Base-by-base conservation (phyloP, 2,329 filamentous ascomycete species). In the Phialophora macrospora region DNA sequence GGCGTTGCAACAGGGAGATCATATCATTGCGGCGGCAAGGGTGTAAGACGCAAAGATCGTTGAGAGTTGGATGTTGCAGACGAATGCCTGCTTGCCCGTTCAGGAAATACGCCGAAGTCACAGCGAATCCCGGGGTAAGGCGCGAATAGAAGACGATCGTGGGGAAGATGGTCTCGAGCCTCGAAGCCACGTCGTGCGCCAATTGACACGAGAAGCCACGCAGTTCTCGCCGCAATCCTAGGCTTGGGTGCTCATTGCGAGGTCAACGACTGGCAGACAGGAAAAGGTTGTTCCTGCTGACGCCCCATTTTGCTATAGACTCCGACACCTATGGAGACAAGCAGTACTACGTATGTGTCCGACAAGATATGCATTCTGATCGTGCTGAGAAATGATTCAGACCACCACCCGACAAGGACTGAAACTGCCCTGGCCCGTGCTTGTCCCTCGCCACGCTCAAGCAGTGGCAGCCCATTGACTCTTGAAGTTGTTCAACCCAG, bases 401-500 rank as follows among this genome's bases (percentile, higher is more conserved):
- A 32, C 3, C 7, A 44, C 38, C 38, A 44, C 56, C 34, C 26
- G 17, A 51, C 48, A 28, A 11, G 24, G 2, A 9, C 26, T 11
- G 20, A 26, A 51, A 12, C 48, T 22, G 14, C 22, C 46, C 4
- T 44, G 38, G 26, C 48, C 48, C 48, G 20, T 20, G 24, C 20
- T 26, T 26, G 3, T 51, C 22, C 20, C 24, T 28, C 2, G 22
- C 22, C 20, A 51, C 52, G 14, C 41, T 67, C 56, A 69, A 61
- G 68, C 76, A 44, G 78, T 81, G 14, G 74, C 76, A 63, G 73
- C 77, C 83, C 82, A 85, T 12, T 77, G 64, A 70, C 80, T 79
- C 65, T 74, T 75, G 62, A 83, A 73, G 12, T 78, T 79, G 74
- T 80, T 80, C 65, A 78, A 73, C 3, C 79, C 81, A 14, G 82